These are phyloP conservation scores for Beta macrorhiza DNA, from an alignment of 179 eudicot genomes.

Conservation along the genomic window DNA sequence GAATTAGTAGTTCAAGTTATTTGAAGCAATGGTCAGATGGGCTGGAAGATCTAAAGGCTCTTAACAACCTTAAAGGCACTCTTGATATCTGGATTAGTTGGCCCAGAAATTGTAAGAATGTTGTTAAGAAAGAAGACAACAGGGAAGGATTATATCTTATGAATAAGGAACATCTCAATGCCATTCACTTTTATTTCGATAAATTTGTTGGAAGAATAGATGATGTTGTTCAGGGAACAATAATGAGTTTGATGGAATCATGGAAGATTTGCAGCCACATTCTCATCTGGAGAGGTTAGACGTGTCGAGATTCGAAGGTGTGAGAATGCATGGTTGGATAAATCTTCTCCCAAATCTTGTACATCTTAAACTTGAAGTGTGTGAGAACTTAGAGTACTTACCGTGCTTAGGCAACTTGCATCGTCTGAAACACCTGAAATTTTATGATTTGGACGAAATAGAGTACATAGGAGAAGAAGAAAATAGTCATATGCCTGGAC, in stretches of 20 bases:
- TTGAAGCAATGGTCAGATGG: too few relatives aligned
- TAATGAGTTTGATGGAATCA: neutral
- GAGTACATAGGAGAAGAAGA: slow-evolving; percentile 17
- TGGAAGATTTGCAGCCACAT: neutral
- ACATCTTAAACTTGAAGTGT: neutral
- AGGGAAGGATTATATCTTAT: slow-evolving; percentile 3
- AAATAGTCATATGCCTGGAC: too few relatives aligned
- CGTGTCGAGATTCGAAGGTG: neutral
- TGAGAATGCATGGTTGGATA: neutral
- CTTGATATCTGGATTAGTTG: neutral
- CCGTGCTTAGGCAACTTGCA: neutral
- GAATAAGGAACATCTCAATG: slow-evolving; percentile 1
- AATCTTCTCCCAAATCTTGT: neutral
- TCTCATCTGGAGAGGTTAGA: neutral
- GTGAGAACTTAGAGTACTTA: neutral
- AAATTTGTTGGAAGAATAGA: neutral
- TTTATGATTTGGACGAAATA: neutral
- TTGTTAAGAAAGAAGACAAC: neutral
- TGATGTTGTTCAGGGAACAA: neutral
- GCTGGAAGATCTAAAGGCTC: slow-evolving; percentile 19
- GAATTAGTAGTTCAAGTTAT: neutral
- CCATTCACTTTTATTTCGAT: neutral
- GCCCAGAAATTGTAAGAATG: neutral
- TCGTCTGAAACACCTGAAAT: neutral
- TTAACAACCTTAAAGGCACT: slow-evolving; percentile 6